Base-by-base conservation (phyloP, 768 basidiomycete species). In the Boletus subparvulus region DNA sequence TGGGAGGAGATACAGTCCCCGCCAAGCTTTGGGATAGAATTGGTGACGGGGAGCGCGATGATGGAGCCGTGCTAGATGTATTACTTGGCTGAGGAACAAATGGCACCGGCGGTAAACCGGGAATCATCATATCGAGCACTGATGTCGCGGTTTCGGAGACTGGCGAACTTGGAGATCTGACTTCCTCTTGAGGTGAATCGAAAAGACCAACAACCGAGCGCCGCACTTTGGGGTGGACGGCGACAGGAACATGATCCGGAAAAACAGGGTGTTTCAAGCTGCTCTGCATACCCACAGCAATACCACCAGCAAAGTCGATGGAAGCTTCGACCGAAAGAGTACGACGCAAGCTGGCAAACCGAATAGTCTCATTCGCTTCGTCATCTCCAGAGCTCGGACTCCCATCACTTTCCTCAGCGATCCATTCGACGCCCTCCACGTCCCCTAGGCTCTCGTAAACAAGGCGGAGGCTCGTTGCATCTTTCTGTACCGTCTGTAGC, bases 381-480 rank as follows among this genome's bases (percentile, higher is more conserved):
- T 66, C 65, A 9, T 74, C 63, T 33, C 69, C 69, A 40, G 59
- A 36, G 37, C 52, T 58, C 46, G 61, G 61, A 37, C 72, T 69
- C 14, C 55, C 55, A 30, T 78, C 66, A 32, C 79, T 76, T 41
- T 82, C 72, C 50, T 86, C 83, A 14, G 79, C 61, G 6, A 62
- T 16, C 71, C 72, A 72, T 45, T 73, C 66, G 17, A 65, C 71
- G 35, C 78, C 75, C 49, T 78, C 78, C 13, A 77, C 79, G 44
- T 85, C 83, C 24, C 79, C 79, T 37, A 92, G 77, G 52, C 75
- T 84, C 58, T 90, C 88, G 59, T 91, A 92, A 7, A 84, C 80
- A 52, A 81, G 81, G 45, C 79, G 78, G 59, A 93, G 90, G 52
- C 80, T 81, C 46, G 88, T 81, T 3, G 86, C 85, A 62, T 92